These are phyloP conservation scores for Sungouiozyma ichnusensis DNA, from an alignment of 805 yeast genomes.

Conservation along the genomic window DNA sequence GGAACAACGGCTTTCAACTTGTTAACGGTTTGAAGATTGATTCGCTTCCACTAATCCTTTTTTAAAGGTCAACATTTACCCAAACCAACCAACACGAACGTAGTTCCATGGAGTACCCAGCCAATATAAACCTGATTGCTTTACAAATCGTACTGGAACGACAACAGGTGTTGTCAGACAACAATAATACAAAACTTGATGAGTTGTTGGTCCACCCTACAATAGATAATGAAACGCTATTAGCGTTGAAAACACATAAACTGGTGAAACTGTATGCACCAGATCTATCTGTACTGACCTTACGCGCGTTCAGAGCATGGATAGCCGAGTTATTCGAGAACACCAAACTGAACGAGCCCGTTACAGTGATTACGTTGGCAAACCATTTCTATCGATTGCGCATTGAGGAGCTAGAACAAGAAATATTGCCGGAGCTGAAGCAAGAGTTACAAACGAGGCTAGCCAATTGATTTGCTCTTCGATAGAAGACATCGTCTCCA, in stretches of 20 bases:
- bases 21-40: too few species aligned
- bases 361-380: constrained; percentile 20
- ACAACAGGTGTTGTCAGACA: constrained; percentile 19
- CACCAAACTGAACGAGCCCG: constrained; percentile 4
- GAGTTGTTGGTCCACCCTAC: constrained; percentile 18
- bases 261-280: constrained; percentile 19
- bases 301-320: constrained; percentile 14
- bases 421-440: constrained; percentile 16
- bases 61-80: too few species aligned
- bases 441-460: constrained; percentile 5
- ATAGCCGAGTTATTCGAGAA: constrained; percentile 15
- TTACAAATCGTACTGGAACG: constrained; percentile 21
- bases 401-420: constrained; percentile 14
- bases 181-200: constrained; percentile 10
- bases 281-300: constrained; percentile 12
- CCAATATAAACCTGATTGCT: constrained; percentile 18
- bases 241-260: constrained; percentile 15
- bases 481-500: not conserved
- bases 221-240: constrained; percentile 15
- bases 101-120: constrained; percentile 11
- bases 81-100: too few species aligned
- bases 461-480: not conserved
- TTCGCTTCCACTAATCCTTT: too few species aligned
- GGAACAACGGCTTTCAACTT: too few species aligned
- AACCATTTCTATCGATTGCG: constrained; percentile 21